Conservation (phyloP, 2,329 filamentous ascomycete genomes). For the Colletotrichum sp. region DNA sequence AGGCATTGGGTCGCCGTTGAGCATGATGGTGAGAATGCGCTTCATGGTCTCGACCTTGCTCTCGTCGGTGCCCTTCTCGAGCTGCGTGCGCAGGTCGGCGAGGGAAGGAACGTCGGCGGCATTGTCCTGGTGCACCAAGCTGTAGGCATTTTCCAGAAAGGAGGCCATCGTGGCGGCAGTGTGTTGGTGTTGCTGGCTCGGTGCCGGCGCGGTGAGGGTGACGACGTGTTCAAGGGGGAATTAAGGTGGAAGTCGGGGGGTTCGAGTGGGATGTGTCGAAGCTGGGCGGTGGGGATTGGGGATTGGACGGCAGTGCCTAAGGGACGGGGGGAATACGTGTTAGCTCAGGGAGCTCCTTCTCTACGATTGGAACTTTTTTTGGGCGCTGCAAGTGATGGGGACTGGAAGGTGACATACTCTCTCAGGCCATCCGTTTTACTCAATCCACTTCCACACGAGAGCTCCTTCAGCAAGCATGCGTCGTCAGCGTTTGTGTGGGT, state of each 20-base stretch:
- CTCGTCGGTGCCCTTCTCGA: slow-evolving; percentile 94
- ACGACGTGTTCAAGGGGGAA: slow-evolving; percentile 19
- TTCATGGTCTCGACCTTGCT: slow-evolving; percentile 96
- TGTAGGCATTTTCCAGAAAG: slow-evolving; percentile 95
- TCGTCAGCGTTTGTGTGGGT: slow-evolving; percentile 28
- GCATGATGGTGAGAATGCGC: slow-evolving; percentile 94
- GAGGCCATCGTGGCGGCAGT: slow-evolving; percentile 76
- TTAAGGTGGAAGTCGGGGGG: neutral
- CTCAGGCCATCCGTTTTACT: slow-evolving; percentile 6
- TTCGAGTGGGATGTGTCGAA: slow-evolving; percentile 22
- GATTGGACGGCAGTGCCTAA: slow-evolving; percentile 11
- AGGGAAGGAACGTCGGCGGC: slow-evolving; percentile 87
- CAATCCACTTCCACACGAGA: slow-evolving; percentile 11
- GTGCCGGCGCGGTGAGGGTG: slow-evolving; percentile 25
- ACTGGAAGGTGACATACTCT: neutral
- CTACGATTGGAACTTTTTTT: neutral
- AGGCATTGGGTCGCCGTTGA: slow-evolving; percentile 96
- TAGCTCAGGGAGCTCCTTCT: slow-evolving; percentile 16
- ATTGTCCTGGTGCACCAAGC: slow-evolving; percentile 97
- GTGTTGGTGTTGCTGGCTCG: slow-evolving; percentile 19
- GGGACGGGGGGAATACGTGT: slow-evolving; percentile 22
- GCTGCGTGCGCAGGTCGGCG: slow-evolving; percentile 89
- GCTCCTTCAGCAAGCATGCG: neutral
- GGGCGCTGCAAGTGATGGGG: neutral
- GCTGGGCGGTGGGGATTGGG: slow-evolving; percentile 22